These are phyloP conservation scores for Plectosphaerella plurivora DNA, from an alignment of 2,329 filamentous ascomycete genomes.

Conservation along the genomic window DNA sequence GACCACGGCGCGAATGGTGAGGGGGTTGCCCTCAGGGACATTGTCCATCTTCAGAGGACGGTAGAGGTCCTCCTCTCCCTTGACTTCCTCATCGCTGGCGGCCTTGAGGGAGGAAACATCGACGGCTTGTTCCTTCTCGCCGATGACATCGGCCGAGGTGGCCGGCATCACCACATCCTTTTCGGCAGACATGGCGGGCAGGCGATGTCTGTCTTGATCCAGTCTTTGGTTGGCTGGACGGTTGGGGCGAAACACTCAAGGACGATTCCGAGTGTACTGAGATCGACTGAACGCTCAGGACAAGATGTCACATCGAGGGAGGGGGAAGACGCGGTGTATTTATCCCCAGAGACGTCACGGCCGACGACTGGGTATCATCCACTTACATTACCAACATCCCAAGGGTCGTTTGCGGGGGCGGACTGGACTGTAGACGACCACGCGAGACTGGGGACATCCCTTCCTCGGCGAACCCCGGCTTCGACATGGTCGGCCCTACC, in stretches of 20 bases:
- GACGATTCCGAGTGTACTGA: neutral
- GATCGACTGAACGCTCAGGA: neutral
- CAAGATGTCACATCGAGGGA: neutral
- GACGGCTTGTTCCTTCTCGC: neutral
- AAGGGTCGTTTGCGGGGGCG: neutral
- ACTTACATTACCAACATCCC: neutral
- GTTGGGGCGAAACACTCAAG: neutral
- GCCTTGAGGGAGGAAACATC: conserved; percentile 14
- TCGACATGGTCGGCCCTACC: neutral
- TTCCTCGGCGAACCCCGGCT: neutral
- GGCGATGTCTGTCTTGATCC: neutral
- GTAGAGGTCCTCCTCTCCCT: conserved; percentile 33
- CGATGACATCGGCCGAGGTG: neutral
- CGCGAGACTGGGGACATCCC: neutral
- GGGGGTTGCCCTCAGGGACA: conserved; percentile 38
- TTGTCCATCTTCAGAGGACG: conserved; percentile 31
- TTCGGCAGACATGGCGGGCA: neutral
- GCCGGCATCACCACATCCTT: neutral
- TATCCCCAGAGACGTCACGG: neutral
- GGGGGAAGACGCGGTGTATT: neutral
- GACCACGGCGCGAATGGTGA: conserved; percentile 52
- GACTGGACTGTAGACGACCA: neutral
- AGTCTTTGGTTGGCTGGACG: neutral
- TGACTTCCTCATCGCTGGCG: conserved; percentile 16
- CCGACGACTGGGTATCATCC: neutral